A percentile compares a stretch with the other conserved stretches of the same genome.
These are phyloP conservation scores for Coniella vitis DNA, from an alignment of 2,329 filamentous ascomycete genomes.

Conservation along the genomic window DNA sequence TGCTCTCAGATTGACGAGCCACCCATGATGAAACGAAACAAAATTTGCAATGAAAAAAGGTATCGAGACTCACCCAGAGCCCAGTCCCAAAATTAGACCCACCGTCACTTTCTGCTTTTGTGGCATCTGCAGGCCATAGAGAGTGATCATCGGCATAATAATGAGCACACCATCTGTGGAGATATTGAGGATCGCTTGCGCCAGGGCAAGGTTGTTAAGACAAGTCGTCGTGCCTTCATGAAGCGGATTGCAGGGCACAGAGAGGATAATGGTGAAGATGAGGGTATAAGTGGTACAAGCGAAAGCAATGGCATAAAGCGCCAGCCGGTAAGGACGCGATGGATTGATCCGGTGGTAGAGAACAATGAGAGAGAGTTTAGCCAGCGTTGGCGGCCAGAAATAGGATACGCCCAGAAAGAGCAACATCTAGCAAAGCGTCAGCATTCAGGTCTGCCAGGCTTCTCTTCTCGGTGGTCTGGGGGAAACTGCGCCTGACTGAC, in stretches of 20 bases:
- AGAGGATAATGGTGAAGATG: conserved; percentile 19
- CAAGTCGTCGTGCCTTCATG: conserved; percentile 24
- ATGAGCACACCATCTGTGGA: conserved; percentile 37
- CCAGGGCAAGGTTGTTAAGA: conserved; percentile 35
- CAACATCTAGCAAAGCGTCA: conserved; percentile 3
- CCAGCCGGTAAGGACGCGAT: conserved; percentile 6
- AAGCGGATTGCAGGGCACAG: conserved; percentile 22
- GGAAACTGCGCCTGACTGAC: neutral
- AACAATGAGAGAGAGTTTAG: conserved; percentile 18
- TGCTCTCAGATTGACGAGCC: too few relatives aligned
- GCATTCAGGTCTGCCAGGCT: neutral
- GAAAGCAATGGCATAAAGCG: conserved; percentile 12
- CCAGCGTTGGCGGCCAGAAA: conserved; percentile 19
- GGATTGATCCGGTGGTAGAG: conserved; percentile 20
- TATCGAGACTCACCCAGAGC: conserved; percentile 29
- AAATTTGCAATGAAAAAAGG: too few relatives aligned
- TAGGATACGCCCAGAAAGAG: conserved; percentile 18
- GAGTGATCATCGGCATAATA: conserved; percentile 34
- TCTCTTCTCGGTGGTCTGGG: too few relatives aligned
- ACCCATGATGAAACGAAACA: neutral
- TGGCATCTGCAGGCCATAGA: conserved; percentile 35
- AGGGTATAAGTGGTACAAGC: conserved; percentile 16
- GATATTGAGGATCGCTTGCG: conserved; percentile 39
- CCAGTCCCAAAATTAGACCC: conserved; percentile 35
- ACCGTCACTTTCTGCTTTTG: conserved; percentile 36